Conservation (phyloP, 225 moss, liverwort and hornwort species). For the Marchantia paleacea region DNA sequence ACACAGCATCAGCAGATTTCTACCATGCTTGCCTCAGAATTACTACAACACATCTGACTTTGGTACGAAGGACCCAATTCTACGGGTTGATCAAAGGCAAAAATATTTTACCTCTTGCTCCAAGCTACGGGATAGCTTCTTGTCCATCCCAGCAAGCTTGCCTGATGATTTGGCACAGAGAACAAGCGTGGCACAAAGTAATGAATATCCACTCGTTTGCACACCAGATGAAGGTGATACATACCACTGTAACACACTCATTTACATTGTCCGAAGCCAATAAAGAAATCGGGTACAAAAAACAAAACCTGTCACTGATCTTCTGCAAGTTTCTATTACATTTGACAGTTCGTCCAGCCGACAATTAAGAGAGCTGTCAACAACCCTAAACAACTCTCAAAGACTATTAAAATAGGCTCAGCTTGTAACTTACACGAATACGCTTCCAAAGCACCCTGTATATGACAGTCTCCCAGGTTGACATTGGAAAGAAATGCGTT, state of each 20-base stretch:
- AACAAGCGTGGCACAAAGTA: neutral
- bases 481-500: slow-evolving; percentile 79
- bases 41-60: neutral
- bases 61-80: neutral
- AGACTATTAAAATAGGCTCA: neutral
- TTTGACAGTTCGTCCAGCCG: neutral
- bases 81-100: neutral
- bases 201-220: too few relatives aligned
- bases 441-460: slow-evolving; percentile 90
- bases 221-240: too few relatives aligned
- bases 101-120: slow-evolving; percentile 72
- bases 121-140: slow-evolving; percentile 90
- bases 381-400: neutral
- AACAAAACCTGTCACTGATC: too few relatives aligned
- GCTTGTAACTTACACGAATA: slow-evolving; percentile 78
- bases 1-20: too few relatives aligned
- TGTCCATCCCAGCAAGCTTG: slow-evolving; percentile 94
- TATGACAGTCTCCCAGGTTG: slow-evolving; percentile 83
- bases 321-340: neutral
- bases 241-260: too few relatives aligned
- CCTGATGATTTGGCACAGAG: slow-evolving; percentile 39
- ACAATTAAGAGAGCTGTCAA: neutral
- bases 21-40: too few relatives aligned
- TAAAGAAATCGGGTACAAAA: too few relatives aligned
- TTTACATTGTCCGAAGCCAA: neutral